Percentiles rank a stretch among this genome's conserved stretches.
These are phyloP conservation scores for Fraxinus sp. DNA, from an alignment of 305 asterid species.

Conservation along the genomic window DNA sequence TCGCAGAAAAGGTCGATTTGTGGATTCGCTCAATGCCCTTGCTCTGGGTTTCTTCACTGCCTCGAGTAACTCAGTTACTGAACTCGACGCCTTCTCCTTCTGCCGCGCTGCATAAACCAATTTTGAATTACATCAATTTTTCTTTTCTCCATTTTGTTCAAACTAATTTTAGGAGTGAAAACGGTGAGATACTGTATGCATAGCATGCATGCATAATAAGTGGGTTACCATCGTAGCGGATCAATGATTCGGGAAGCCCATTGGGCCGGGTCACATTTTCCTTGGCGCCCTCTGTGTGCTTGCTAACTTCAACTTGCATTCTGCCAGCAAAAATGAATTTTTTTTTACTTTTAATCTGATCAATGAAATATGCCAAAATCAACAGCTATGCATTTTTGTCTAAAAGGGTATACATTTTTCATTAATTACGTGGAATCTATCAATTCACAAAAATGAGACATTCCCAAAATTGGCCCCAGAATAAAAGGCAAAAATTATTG, in stretches of 20 bases:
- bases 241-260: conserved; percentile 91
- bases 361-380: not conserved
- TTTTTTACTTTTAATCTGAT: not conserved
- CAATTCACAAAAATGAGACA: not conserved
- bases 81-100: conserved; percentile 66
- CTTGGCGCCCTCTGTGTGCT: conserved; percentile 85
- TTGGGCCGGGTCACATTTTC: conserved; percentile 76
- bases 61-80: conserved; percentile 74
- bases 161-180: not conserved
- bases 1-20: conserved; percentile 63
- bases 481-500: conserved; percentile 15
- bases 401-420: not conserved
- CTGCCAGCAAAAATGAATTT: conserved; percentile 36
- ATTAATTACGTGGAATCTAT: not conserved
- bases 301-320: conserved; percentile 98
- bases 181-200: not conserved
- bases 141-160: not conserved
- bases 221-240: conserved; percentile 86
- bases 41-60: conserved; percentile 78
- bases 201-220: not conserved
- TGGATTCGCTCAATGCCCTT: conserved; percentile 84
- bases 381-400: not conserved
- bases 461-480: conserved; percentile 9
- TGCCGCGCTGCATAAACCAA: conserved; percentile 58
- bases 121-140: not conserved